Percentiles rank a stretch among this genome's conserved stretches.
These are phyloP conservation scores for Cryptococcus wingfieldii DNA, from an alignment of 1,284 basidiomycete species.

Conservation along the genomic window DNA sequence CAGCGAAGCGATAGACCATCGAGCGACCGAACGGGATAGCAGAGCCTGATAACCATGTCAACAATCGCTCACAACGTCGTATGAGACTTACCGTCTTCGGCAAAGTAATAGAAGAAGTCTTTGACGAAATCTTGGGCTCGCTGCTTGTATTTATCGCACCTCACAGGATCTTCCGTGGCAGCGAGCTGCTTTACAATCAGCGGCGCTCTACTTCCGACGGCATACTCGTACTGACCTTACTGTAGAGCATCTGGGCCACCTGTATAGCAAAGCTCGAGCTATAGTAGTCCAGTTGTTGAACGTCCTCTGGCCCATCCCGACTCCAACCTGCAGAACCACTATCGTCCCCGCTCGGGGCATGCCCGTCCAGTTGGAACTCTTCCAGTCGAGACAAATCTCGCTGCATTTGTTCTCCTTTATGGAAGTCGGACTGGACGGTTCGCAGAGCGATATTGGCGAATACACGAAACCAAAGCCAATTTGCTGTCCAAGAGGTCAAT, in stretches of 20 bases:
- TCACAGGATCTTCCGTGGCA: slow-evolving; percentile 59
- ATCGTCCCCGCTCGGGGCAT: slow-evolving; percentile 47
- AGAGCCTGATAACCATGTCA: slow-evolving; percentile 52
- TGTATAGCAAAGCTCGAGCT: slow-evolving; percentile 75
- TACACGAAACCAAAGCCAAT: slow-evolving; percentile 77
- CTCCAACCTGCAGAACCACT: slow-evolving; percentile 58
- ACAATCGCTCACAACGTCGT: not conserved
- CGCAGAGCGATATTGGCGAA: slow-evolving; percentile 71
- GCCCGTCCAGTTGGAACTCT: slow-evolving; percentile 63
- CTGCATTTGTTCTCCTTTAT: slow-evolving; percentile 61
- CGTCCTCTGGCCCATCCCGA: slow-evolving; percentile 68
- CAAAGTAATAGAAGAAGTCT: slow-evolving; percentile 71
- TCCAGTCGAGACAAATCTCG: slow-evolving; percentile 71
- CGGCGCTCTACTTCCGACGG: not conserved
- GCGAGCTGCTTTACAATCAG: slow-evolving; percentile 47
- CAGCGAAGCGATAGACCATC: slow-evolving; percentile 71
- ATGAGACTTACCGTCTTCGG: slow-evolving; percentile 57
- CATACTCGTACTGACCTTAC: slow-evolving; percentile 49
- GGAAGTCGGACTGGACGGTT: slow-evolving; percentile 59
- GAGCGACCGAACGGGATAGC: slow-evolving; percentile 72
- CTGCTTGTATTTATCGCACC: slow-evolving; percentile 62
- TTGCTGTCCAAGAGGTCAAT: slow-evolving; percentile 51
- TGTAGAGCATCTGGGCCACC: slow-evolving; percentile 66
- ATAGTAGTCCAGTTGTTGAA: slow-evolving; percentile 74
- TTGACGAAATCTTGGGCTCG: slow-evolving; percentile 61